A percentile compares a stretch with the other conserved stretches of the same genome.
phyloP scores from a whole-genome alignment of 1,284 basidiomycete genomes.

The Malassezia restricta region DNA sequence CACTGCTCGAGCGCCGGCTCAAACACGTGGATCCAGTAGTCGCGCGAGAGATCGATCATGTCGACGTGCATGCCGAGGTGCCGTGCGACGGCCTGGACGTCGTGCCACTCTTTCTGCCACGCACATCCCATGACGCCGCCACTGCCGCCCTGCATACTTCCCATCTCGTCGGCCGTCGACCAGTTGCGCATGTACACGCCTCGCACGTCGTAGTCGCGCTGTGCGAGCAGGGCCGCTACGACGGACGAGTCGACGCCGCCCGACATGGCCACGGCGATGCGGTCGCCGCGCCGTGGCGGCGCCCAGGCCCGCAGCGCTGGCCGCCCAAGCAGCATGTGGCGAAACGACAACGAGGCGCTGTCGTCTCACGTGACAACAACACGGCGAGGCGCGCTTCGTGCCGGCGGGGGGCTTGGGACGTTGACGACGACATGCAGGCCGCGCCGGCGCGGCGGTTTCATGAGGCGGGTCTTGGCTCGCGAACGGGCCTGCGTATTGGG shows the following conservation, averaged over 20 bases:
- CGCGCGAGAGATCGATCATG: conserved; percentile 25
- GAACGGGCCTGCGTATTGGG: conserved; percentile 38
- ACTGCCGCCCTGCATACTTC: conserved; percentile 48
- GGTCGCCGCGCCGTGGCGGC: background rate
- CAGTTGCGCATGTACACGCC: conserved; percentile 95
- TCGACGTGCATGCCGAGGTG: conserved; percentile 54
- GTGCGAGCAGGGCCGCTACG: conserved; percentile 27
- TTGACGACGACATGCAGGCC: background rate
- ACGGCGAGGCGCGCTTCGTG: no score
- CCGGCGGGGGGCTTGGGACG: no score
- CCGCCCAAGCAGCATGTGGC: no score
- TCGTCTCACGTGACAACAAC: no score
- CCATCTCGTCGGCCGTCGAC: conserved; percentile 54
- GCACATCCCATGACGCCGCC: conserved; percentile 57
- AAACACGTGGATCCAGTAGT: conserved; percentile 41
- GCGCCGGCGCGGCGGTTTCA: conserved; percentile 29
- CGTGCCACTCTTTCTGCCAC: conserved; percentile 90
- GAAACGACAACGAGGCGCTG: no score
- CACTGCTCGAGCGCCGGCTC: conserved; percentile 34
- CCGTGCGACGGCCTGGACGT: conserved; percentile 68
- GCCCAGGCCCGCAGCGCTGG: background rate
- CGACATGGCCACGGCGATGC: conserved; percentile 65
- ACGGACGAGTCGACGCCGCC: conserved; percentile 81
- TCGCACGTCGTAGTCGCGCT: conserved; percentile 54
- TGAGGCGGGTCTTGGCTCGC: conserved; percentile 35